These are phyloP conservation scores for Calocera viscosa DNA, from an alignment of 768 basidiomycete species.

Conservation along the genomic window DNA sequence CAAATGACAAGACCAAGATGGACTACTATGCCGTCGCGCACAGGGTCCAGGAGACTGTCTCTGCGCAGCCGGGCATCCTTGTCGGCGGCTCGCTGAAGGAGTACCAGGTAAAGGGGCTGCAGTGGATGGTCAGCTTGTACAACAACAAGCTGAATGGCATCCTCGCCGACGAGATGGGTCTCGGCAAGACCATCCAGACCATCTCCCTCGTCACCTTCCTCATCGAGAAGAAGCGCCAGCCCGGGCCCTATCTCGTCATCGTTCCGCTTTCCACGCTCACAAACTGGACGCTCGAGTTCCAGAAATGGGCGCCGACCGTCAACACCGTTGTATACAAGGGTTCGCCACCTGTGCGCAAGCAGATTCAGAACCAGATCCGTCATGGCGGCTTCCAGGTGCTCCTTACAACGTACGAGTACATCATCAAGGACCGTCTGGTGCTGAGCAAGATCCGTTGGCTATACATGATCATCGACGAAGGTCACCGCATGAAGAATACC, in stretches of 20 bases:
- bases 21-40: slow-evolving; percentile 37
- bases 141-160: slow-evolving; percentile 32
- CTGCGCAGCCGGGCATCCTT: slow-evolving; percentile 17
- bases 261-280: slow-evolving; percentile 94
- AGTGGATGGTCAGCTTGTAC: slow-evolving; percentile 32
- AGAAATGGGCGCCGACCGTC: slow-evolving; percentile 85
- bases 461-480: slow-evolving; percentile 98
- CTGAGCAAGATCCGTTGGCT: slow-evolving; percentile 88
- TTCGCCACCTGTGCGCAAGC: slow-evolving; percentile 69
- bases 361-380: slow-evolving; percentile 64
- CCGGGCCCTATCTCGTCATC: slow-evolving; percentile 88
- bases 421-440: slow-evolving; percentile 86
- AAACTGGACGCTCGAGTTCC: slow-evolving; percentile 92
- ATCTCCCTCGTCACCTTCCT: slow-evolving; percentile 93
- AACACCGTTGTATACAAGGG: slow-evolving; percentile 80
- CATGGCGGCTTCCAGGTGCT: slow-evolving; percentile 79
- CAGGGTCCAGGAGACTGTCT: slow-evolving; percentile 32
- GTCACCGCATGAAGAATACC: slow-evolving; percentile 96
- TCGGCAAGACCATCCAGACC: slow-evolving; percentile 89
- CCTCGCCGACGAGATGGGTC: slow-evolving; percentile 44
- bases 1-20: slow-evolving; percentile 27
- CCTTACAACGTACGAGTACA: slow-evolving; percentile 91
- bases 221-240: slow-evolving; percentile 78
- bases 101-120: slow-evolving; percentile 30
- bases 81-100: slow-evolving; percentile 29